Evolutionary conservation across 192 early-diverging fungal species (phyloP).

Genomic region (Coemansia sp.): DNA sequence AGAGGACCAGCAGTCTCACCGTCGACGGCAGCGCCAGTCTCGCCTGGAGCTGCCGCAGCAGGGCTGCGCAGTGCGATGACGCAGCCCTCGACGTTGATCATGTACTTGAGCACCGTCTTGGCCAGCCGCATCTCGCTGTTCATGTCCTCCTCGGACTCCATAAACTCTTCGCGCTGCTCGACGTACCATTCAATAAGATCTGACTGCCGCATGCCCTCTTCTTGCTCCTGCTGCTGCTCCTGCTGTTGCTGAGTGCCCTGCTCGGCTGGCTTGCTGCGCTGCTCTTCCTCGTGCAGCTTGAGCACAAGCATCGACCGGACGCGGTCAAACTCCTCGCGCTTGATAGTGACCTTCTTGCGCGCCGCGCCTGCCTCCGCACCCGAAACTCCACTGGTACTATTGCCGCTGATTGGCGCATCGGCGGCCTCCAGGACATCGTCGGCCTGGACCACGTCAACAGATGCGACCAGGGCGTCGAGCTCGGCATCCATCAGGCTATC

Average conservation of each 20-base stretch:
- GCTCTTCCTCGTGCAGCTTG: conserved; percentile 43
- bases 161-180: conserved; percentile 59
- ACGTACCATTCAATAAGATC: conserved; percentile 72
- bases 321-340: conserved; percentile 58
- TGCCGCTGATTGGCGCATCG: conserved; percentile 15
- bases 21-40: neutral
- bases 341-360: conserved; percentile 55
- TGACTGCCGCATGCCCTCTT: conserved; percentile 42
- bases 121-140: conserved; percentile 58
- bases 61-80: conserved; percentile 42
- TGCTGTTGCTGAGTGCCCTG: neutral
- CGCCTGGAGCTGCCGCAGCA: neutral
- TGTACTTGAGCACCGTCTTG: conserved; percentile 63
- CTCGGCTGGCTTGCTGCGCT: too few species aligned
- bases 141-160: conserved; percentile 64
- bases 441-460: neutral
- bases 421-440: neutral
- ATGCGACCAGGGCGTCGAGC: neutral
- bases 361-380: conserved; percentile 22
- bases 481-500: neutral
- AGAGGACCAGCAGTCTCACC: conserved; percentile 26
- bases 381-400: neutral
- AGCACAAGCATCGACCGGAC: conserved; percentile 55
- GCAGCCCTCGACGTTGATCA: conserved; percentile 63
- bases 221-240: neutral